Evolutionary conservation across 305 asterid species (phyloP).

Genomic region (Rubia occidens): DNA sequence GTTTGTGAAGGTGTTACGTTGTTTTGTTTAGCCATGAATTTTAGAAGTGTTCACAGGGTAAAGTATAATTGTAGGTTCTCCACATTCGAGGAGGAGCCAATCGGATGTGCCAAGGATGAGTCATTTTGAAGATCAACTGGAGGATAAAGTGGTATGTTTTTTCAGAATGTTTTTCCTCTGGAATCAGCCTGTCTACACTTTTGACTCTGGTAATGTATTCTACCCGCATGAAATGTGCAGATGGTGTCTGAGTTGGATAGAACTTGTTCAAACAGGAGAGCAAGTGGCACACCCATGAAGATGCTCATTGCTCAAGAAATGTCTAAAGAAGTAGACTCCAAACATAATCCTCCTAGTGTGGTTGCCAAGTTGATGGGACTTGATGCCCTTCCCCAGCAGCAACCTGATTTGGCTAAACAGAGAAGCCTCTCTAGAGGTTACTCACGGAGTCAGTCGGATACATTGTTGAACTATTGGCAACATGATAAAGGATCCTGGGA

Average conservation of each 20-base stretch:
- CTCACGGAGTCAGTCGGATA: conserved; percentile 54
- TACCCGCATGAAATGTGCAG: conserved; percentile 32
- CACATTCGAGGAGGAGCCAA: conserved; percentile 63
- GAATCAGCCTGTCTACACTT: neutral
- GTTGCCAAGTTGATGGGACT: conserved; percentile 98
- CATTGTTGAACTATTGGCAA: conserved; percentile 54
- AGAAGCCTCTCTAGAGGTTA: conserved; percentile 47
- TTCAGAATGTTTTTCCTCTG: conserved; percentile 3
- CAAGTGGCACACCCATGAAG: conserved; percentile 73
- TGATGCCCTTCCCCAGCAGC: conserved; percentile 67
- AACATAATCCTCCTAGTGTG: conserved; percentile 60
- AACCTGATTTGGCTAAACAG: conserved; percentile 38
- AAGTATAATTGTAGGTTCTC: conserved; percentile 43
- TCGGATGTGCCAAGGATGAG: conserved; percentile 58
- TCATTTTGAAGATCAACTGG: conserved; percentile 43
- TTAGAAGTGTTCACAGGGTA: neutral
- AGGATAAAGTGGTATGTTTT: conserved; percentile 53
- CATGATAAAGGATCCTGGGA: conserved; percentile 45
- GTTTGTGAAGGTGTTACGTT: neutral
- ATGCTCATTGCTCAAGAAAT: conserved; percentile 88
- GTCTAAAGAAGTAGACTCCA: conserved; percentile 66
- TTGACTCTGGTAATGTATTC: conserved; percentile 15
- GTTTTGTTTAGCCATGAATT: neutral
- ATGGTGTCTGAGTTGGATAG: conserved; percentile 42
- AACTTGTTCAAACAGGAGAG: conserved; percentile 38